These are phyloP conservation scores for Evernia prunastri DNA, from an alignment of 495 filamentous ascomycete genomes.

Conservation along the genomic window DNA sequence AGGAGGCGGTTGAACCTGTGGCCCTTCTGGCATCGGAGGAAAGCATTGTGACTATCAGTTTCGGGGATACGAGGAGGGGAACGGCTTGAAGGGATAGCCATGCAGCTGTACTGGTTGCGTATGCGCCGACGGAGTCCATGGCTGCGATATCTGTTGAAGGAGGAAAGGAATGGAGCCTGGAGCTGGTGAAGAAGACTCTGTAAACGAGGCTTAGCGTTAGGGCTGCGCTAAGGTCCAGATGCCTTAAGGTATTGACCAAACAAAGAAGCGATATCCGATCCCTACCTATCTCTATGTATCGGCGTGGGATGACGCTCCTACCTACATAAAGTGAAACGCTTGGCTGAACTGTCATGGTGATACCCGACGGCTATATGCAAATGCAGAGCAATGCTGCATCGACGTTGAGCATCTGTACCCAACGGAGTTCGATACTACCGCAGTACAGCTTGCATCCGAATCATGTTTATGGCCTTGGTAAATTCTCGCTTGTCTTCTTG, in stretches of 20 bases:
- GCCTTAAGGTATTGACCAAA: neutral
- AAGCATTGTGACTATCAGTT: slow-evolving; percentile 57
- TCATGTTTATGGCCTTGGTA: neutral
- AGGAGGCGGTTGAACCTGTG: slow-evolving; percentile 39
- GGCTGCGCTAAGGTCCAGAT: neutral
- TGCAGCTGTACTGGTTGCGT: slow-evolving; percentile 57
- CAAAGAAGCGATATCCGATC: neutral
- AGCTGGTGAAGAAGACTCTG: too few species aligned
- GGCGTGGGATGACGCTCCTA: too few species aligned
- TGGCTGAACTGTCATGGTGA: too few species aligned
- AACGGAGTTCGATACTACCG: neutral
- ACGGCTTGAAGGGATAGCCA: slow-evolving; percentile 64
- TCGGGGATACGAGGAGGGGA: slow-evolving; percentile 57
- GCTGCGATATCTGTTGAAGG: neutral
- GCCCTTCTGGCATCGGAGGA: slow-evolving; percentile 50
- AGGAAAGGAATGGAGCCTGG: neutral
- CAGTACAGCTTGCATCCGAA: neutral
- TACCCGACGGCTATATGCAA: too few species aligned
- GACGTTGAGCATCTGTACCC: neutral
- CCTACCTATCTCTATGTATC: too few species aligned
- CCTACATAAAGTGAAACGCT: too few species aligned
- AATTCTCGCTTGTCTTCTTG: too few species aligned
- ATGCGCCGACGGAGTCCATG: slow-evolving; percentile 30
- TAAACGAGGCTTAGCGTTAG: neutral
- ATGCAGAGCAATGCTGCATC: too few species aligned